These are phyloP conservation scores for Linnemannia zychae DNA, from an alignment of 192 early-diverging fungal species.

Conservation along the genomic window DNA sequence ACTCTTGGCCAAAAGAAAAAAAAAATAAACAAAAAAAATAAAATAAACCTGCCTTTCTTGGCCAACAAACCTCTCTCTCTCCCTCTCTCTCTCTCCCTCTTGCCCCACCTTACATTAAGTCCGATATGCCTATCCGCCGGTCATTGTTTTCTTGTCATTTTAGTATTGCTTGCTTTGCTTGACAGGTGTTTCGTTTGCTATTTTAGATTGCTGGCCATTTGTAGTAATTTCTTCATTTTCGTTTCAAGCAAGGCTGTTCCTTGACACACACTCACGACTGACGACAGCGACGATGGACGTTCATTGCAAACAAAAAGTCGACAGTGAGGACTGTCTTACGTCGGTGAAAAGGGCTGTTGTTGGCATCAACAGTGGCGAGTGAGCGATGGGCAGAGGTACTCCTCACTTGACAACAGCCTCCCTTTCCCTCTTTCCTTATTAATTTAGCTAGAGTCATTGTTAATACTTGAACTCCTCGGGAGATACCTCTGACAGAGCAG, in stretches of 20 bases:
- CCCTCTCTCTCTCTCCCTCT: background rate
- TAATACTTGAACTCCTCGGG: no score
- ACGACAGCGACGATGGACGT: no score
- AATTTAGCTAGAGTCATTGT: no score
- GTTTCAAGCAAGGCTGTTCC: background rate
- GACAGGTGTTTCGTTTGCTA: background rate
- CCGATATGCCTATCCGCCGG: background rate
- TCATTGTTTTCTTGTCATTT: background rate
- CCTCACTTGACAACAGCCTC: no score
- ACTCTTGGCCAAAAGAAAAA: background rate
- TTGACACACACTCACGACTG: no score
- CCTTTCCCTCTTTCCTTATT: no score
- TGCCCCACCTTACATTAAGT: background rate
- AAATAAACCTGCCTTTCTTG: background rate
- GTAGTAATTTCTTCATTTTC: background rate
- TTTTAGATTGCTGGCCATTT: background rate
- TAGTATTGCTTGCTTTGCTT: background rate
- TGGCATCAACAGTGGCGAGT: no score
- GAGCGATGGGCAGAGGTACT: no score
- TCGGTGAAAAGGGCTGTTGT: no score
- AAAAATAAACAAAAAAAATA: background rate
- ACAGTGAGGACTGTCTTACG: no score
- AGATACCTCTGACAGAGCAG: no score
- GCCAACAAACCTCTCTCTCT: background rate
- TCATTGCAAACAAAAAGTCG: no score